Evolutionary conservation across 2,329 filamentous ascomycete species (phyloP).

Genomic region (Stylonectria norvegica): DNA sequence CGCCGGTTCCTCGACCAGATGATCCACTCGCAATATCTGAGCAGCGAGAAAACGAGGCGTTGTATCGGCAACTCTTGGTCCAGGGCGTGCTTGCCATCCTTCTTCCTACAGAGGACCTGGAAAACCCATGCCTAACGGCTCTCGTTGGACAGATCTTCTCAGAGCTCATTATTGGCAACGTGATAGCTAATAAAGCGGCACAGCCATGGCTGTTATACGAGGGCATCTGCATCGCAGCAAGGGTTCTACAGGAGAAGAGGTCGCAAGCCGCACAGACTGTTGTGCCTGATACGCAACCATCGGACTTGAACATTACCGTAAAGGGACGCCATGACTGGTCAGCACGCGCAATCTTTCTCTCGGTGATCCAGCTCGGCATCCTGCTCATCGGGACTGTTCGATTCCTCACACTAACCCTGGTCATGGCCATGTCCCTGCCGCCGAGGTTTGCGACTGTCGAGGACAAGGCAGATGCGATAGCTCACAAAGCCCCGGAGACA

Average conservation of each 20-base stretch:
- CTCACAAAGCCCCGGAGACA: slow-evolving; percentile 20
- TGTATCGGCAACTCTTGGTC: slow-evolving; percentile 85
- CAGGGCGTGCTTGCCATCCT: slow-evolving; percentile 78
- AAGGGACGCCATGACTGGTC: slow-evolving; percentile 34
- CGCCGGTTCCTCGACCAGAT: slow-evolving; percentile 64
- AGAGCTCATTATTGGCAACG: slow-evolving; percentile 82
- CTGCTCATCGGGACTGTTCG: slow-evolving; percentile 61
- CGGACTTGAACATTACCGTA: slow-evolving; percentile 9
- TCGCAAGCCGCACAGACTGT: slow-evolving; percentile 13
- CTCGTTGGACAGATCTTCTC: slow-evolving; percentile 85
- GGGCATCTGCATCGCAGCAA: slow-evolving; percentile 68
- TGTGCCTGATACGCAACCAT: slow-evolving; percentile 11
- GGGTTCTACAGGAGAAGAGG: slow-evolving; percentile 35
- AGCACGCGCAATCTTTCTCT: slow-evolving; percentile 51
- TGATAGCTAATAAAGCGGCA: slow-evolving; percentile 73
- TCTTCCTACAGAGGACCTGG: slow-evolving; percentile 86
- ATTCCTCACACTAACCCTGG: slow-evolving; percentile 60
- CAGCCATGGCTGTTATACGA: slow-evolving; percentile 91
- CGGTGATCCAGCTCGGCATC: slow-evolving; percentile 53
- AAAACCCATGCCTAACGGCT: slow-evolving; percentile 79
- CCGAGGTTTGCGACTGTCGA: slow-evolving; percentile 39
- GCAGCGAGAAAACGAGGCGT: slow-evolving; percentile 73
- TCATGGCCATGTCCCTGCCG: slow-evolving; percentile 65
- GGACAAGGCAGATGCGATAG: slow-evolving; percentile 20
- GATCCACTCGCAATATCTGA: slow-evolving; percentile 49